Base-by-base conservation (phyloP, 2,329 filamentous ascomycete species). In the Microdochium bolleyi region DNA sequence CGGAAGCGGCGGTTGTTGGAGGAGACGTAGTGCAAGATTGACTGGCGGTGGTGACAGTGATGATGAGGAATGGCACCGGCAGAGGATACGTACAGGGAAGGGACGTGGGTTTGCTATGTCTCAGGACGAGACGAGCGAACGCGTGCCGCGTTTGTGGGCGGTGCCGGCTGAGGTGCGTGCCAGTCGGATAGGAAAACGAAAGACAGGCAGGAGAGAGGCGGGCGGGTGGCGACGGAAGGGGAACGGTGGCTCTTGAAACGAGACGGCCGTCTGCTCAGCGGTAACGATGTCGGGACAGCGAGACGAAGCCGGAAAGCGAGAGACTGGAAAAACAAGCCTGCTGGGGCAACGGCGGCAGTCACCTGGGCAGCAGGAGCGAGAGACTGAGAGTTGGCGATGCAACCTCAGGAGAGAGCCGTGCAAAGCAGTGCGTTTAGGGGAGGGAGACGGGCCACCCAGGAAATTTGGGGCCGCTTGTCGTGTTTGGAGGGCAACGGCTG, bases 11-110 rank as follows among this genome's bases (percentile, higher is more conserved):
- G 16, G 3, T 46, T 19, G 4, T 19, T 41, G 7, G 37, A 19
- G 41, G 13, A 22, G 7, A 19, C 8, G 22, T 3, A 16, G 41
- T 46, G n/a, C n/a, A 21, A 7, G 13, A 24, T 19, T 19, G 27
- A 46, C 5, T 10, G 19, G n/a, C n/a, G n/a, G 34, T 44, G 41
- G 44, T n/a, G 25, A 24, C 49, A 41, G 34, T 30, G 41, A 53
- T 46, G 46, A 27, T 54, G 49, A 49, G 19, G 30, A 51, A 46
- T 41, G 48, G 53, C 24, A 46, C 48, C 49, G 37, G 48, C 16
- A 24, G 48, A 34, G 21, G 37, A 21, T 48, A 49, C 38, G 37
- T 21, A 50, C 55, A 55, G 49, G 41, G 19, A 24, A 46, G 41
- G 19, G 41, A 19, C 41, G 14, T 19, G 41, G n/a, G 41, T 46